Evolutionary conservation across 768 basidiomycete species (phyloP).

Genomic region (Termitomyces sp.): DNA sequence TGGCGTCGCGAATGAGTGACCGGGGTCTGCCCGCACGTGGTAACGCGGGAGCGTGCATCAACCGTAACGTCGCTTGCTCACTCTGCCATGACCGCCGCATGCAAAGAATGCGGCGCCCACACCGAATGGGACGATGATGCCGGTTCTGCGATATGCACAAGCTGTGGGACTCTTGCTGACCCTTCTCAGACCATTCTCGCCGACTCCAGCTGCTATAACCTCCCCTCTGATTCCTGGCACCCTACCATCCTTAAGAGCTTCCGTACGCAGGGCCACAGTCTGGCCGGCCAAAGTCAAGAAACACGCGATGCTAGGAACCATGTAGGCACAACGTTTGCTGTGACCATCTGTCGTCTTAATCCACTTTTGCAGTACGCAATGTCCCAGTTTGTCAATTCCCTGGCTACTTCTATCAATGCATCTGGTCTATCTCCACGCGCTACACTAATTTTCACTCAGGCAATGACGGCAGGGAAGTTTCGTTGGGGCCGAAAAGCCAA

Average conservation of each 20-base stretch:
- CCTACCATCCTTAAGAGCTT: constrained; percentile 42
- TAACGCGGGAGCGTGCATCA: not conserved
- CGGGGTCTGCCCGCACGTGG: constrained; percentile 12
- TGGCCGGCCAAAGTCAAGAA: constrained; percentile 64
- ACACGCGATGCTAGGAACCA: constrained; percentile 57
- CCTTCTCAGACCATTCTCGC: constrained; percentile 57
- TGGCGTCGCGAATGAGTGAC: constrained; percentile 3
- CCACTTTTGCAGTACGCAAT: constrained; percentile 48
- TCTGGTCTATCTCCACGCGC: constrained; percentile 63
- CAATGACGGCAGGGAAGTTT: constrained; percentile 51
- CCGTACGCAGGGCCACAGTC: constrained; percentile 43
- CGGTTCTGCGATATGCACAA: constrained; percentile 58
- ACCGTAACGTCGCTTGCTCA: constrained; percentile 1
- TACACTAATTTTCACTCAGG: constrained; percentile 61
- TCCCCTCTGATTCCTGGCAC: constrained; percentile 24
- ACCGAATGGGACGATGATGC: constrained; percentile 54
- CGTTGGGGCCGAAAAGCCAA: constrained; percentile 76
- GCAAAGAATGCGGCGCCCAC: constrained; percentile 48
- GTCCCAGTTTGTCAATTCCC: constrained; percentile 53
- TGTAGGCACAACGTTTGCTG: constrained; percentile 31
- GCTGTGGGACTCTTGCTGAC: constrained; percentile 68
- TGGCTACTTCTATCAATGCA: constrained; percentile 53
- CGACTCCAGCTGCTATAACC: constrained; percentile 34
- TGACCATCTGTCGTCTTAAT: constrained; percentile 1
- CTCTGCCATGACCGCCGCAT: constrained; percentile 30